These are phyloP conservation scores for Spiromastix sp. DNA, from an alignment of 2,329 filamentous ascomycete genomes.

Conservation along the genomic window DNA sequence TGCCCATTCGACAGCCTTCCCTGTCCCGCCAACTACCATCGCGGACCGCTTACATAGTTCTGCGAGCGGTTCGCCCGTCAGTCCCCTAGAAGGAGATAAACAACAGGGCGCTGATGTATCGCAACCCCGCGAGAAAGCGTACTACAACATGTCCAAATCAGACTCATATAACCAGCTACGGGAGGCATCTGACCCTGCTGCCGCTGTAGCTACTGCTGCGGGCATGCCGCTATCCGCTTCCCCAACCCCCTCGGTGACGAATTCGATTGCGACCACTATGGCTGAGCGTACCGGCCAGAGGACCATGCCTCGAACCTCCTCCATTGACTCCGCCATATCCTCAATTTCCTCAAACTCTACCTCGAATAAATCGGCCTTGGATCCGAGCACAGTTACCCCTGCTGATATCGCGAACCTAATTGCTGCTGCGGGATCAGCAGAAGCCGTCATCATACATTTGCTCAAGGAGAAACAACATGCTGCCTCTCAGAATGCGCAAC, in stretches of 20 bases:
- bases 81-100: too few relatives aligned
- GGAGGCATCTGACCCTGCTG: constrained; percentile 18
- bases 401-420: constrained; percentile 72
- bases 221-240: constrained; percentile 23
- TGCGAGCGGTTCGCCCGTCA: too few relatives aligned
- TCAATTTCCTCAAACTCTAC: constrained; percentile 54
- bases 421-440: constrained; percentile 73
- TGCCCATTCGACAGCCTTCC: neutral
- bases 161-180: constrained; percentile 15
- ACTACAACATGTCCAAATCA: constrained; percentile 1
- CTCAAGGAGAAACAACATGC: constrained; percentile 86
- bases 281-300: constrained; percentile 11
- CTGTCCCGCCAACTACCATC: constrained; percentile 1
- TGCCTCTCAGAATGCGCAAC: constrained; percentile 77
- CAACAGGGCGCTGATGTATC: too few relatives aligned
- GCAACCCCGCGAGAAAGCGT: constrained; percentile 2
- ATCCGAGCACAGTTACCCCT: constrained; percentile 46
- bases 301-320: constrained; percentile 60
- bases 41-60: neutral
- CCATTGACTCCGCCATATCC: constrained; percentile 89
- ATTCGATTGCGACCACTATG: constrained; percentile 8
- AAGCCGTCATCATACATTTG: constrained; percentile 78
- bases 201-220: constrained; percentile 14
- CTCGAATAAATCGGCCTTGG: constrained; percentile 48
- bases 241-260: constrained; percentile 19